Evolutionary conservation across 257 asterid genomes (phyloP), one percentile per base, ranked within the genome.

Genomic region (Ocimum tenuiflorum): DNA sequence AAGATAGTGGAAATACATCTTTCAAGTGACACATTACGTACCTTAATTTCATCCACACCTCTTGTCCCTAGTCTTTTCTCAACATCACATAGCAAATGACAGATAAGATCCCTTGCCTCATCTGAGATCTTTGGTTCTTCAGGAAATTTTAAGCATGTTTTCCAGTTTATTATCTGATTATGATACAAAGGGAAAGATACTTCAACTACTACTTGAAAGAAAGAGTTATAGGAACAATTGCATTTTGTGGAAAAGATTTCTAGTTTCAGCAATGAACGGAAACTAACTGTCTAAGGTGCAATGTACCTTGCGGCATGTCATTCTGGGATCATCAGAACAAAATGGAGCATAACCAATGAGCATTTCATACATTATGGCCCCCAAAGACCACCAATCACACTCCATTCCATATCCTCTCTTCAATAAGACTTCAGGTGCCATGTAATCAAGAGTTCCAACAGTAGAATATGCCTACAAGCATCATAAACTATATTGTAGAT

Each of bases 351-450:
- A 92, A 6, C 98, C 98, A 13, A 84, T 53, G 63, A 92, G 94
- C 98, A 91, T 91, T 76, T 91, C 98, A 0, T 80, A 91, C 88
- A 91, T 74, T 52, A 91, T 91, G 18, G 96, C 98, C 39, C 98
- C 98, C 72, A 92, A 62, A 17, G 97, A 89, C 99, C 99, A 92
- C 99, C 99, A 92, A 65, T 92, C 99, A 56, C 99, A 92, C 82
- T 92, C 99, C 88, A 92, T 81, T 56, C 97, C 99, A 36, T 92
- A 92, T 80, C 98, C 98, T 74, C 82, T 92, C 78, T 92, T 92
- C 75, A 92, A 69, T 67, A 92, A 78, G 60, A 92, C 91, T 71
- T 89, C 99, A 0, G 98, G 98, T 75, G 98, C 98, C 98, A 92
- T 92, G 65, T 92, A 92, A 77, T 92, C 98, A 20, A 89, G 94